Base-by-base conservation (phyloP, 768 basidiomycete species). In the Suillus variegatus region DNA sequence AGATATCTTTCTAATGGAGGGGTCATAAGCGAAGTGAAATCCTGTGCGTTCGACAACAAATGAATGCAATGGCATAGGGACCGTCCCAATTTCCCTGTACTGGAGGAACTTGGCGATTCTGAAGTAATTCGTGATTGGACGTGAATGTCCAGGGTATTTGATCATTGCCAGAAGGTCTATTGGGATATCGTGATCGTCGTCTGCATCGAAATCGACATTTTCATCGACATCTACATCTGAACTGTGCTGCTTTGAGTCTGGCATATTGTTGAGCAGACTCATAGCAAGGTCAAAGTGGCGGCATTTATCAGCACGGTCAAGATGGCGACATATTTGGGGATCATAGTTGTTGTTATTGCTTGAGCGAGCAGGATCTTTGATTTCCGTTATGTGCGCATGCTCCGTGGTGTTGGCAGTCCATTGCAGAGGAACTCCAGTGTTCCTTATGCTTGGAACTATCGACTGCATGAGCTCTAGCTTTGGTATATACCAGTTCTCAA, bases 231-330 rank as follows among this genome's bases (percentile, higher is more conserved):
- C 32, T 32, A 32, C 62, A 4, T 75, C n/a, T 6, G 64, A 56
- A 47, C 72, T 52, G 66, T 77, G 77, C 9, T 78, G 75, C 6
- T 41, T n/a, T 1, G 71, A 71, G 60, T 78, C 28, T 28, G 28
- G 28, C 28, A 28, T 28, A 28, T 28, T 28, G 28, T 28, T 28
- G 28, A 28, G 28, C 28, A 28, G 28, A 28, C 28, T 28, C 28
- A 28, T 28, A 28, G 28, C 28, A 28, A 28, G 28, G 28, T 28
- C 28, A 28, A 28, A 28, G 28, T 1, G 28, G 28, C 28, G 28
- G 28, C 28, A 28, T 28, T 28, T 28, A 28, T 28, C 28, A 28
- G 28, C 28, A 28, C 28, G 28, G 28, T 28, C 28, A 28, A 28
- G 28, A 28, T 28, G 28, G 28, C 28, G 14, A 20, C 43, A 44